A percentile compares a stretch with the other conserved stretches of the same genome.
phyloP scores from a whole-genome alignment of 2,329 filamentous ascomycete species.

The Nothophaeocryptopus gaeumannii region DNA sequence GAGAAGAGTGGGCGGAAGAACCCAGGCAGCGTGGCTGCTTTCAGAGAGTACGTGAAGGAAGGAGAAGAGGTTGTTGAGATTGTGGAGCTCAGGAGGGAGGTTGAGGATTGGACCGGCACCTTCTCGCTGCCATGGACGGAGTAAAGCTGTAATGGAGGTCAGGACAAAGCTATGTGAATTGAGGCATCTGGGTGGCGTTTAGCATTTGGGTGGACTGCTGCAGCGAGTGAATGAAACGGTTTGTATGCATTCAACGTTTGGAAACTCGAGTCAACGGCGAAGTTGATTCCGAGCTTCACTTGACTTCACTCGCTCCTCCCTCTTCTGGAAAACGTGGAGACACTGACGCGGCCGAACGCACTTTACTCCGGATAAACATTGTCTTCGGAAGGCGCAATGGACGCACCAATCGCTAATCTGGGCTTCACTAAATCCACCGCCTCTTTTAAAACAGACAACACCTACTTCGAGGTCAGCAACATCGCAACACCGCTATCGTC shows the following conservation, averaged over 20 bases:
- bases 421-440: background rate
- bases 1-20: slow-evolving; percentile 66
- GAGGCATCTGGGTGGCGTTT: background rate
- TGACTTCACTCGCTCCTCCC: background rate
- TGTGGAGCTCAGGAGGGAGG: slow-evolving; percentile 68
- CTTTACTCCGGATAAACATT: background rate
- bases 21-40: slow-evolving; percentile 63
- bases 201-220: background rate
- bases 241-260: slow-evolving; percentile 10
- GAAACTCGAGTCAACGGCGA: background rate
- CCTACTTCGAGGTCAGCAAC: background rate
- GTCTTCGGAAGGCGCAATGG: too few relatives aligned
- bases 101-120: slow-evolving; percentile 74
- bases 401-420: background rate
- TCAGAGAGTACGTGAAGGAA: slow-evolving; percentile 65
- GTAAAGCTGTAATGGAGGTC: slow-evolving; percentile 6
- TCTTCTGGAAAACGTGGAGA: slow-evolving; percentile 4
- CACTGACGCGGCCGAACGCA: background rate
- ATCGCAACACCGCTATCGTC: background rate
- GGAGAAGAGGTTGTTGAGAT: slow-evolving; percentile 69
- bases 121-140: slow-evolving; percentile 65
- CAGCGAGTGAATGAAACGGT: slow-evolving; percentile 10
- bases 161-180: background rate
- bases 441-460: background rate
- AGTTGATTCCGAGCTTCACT: background rate